Base-by-base conservation (phyloP, 805 yeast genomes). In the Candida bentonensis region DNA sequence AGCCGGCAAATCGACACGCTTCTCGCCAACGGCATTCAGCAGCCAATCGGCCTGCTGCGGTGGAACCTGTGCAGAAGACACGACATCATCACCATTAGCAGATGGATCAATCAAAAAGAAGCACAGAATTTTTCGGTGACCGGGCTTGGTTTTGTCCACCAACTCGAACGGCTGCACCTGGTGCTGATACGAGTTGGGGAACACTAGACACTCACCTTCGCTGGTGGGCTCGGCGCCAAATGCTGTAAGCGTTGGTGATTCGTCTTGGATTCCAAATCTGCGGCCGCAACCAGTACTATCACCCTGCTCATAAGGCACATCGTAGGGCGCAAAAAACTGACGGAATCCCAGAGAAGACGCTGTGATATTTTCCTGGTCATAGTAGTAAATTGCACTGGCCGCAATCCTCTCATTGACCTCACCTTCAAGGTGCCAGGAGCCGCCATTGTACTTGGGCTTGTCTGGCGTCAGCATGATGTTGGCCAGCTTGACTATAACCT, bases 401-500 rank as follows among this genome's bases (percentile, higher is more conserved):
- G 67, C 63, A 39, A 67, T 67, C 45, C 64, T 63, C 49, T 67
- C 72, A 47, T 63, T 63, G 21, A 59, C 57, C 4, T 66, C 56
- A 1, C 71, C 72, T 50, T 67, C 70, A 1, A 67, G 60, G 44
- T 67, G 71, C 71, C 71, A 67, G 2, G 65, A 48, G 1, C 71
- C 70, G 2, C 72, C 72, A 2, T 50, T 44, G 43, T 67, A 67
- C 2, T 42, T 43, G 1, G 70, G 67, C 22, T 59, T 60, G 39
- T 66, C 68, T 0, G 72, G 70, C 1, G 68, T 64, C 42, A 67
- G 52, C 43, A 62, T 64, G 40, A 67, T 67, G 46, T 62, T 63
- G 20, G 70, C 69, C 49, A 67, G 33, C 45, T 67, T 67, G 9
- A 59, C 64, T 39, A 67, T 63, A 2, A 67, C 69, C 46, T 66